Conservation (phyloP, 495 filamentous ascomycete species). For the Gamarada debralockiae region DNA sequence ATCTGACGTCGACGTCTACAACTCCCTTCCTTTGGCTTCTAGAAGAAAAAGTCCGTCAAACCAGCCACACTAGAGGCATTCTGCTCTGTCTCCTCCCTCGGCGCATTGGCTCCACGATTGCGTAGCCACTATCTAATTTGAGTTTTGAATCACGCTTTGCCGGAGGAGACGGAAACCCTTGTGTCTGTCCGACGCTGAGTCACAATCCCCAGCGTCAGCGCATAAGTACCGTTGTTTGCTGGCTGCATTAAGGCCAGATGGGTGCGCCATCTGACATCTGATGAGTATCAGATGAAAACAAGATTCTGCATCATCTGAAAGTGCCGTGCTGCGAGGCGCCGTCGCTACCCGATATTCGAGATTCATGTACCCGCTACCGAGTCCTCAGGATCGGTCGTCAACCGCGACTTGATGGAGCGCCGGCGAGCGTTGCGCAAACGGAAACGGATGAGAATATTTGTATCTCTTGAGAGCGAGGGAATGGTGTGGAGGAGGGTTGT, state of each 20-base stretch:
- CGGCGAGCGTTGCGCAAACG: slow-evolving; percentile 18
- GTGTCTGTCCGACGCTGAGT: slow-evolving; percentile 20
- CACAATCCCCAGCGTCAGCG: slow-evolving; percentile 10
- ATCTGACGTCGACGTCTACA: background rate
- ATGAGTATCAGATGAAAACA: slow-evolving; percentile 12
- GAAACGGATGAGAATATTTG: slow-evolving; percentile 4
- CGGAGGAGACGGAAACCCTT: background rate
- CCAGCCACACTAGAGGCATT: too few relatives aligned
- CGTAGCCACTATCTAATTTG: slow-evolving; percentile 10
- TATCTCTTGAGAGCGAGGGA: slow-evolving; percentile 2
- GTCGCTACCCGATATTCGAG: background rate
- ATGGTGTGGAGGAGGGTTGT: slow-evolving; percentile 10
- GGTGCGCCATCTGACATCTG: slow-evolving; percentile 7
- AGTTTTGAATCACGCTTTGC: slow-evolving; percentile 8
- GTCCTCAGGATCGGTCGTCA: slow-evolving; percentile 15
- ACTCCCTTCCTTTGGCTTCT: background rate
- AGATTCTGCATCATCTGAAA: background rate
- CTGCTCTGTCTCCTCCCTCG: background rate
- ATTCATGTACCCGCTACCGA: slow-evolving; percentile 22
- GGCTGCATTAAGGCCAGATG: background rate
- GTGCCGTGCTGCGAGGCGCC: background rate
- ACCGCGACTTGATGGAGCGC: slow-evolving; percentile 12
- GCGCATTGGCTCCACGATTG: slow-evolving; percentile 2
- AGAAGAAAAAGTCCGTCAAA: too few relatives aligned
- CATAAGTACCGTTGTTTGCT: slow-evolving; percentile 7